phyloP scores from a whole-genome alignment of 2,329 filamentous ascomycete species.

The Immersiporthe knoxdaviesiana region DNA sequence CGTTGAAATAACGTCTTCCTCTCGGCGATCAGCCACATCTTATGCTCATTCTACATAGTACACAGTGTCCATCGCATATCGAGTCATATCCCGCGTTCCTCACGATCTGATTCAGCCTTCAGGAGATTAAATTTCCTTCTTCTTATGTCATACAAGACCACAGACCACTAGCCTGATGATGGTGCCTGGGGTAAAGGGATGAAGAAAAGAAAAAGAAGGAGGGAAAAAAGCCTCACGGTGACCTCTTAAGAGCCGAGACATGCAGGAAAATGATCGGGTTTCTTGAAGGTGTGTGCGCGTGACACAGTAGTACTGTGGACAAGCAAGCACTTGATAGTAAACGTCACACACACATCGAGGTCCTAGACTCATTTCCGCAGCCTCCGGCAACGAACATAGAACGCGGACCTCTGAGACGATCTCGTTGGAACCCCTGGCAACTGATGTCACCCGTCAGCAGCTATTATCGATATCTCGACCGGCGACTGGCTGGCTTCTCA shows the following conservation, averaged over 20 bases:
- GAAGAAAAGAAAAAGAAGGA: conserved; percentile 15
- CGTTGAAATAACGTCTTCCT: not conserved
- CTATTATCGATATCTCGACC: conserved; percentile 20
- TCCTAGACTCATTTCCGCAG: not conserved
- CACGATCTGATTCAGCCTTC: not conserved
- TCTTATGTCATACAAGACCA: not conserved
- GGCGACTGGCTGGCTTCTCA: conserved; percentile 23
- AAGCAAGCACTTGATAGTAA: too few relatives aligned
- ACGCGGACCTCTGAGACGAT: conserved; percentile 5
- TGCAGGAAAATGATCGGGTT: conserved; percentile 1
- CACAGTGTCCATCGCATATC: too few relatives aligned
- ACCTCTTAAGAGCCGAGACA: conserved; percentile 14
- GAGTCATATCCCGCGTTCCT: not conserved
- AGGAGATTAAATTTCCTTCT: not conserved
- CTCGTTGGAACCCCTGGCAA: not conserved
- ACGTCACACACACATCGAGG: not conserved
- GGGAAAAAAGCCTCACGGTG: not conserved
- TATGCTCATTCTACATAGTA: not conserved
- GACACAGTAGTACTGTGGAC: too few relatives aligned
- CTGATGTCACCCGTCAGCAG: conserved; percentile 19
- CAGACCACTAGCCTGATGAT: too few relatives aligned
- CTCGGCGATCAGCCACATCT: not conserved
- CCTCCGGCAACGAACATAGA: not conserved
- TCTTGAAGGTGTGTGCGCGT: conserved; percentile 14
- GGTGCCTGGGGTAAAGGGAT: not conserved